These are phyloP conservation scores for Mycosarcoma maydis DNA, from an alignment of 1,284 basidiomycete species.

Conservation along the genomic window DNA sequence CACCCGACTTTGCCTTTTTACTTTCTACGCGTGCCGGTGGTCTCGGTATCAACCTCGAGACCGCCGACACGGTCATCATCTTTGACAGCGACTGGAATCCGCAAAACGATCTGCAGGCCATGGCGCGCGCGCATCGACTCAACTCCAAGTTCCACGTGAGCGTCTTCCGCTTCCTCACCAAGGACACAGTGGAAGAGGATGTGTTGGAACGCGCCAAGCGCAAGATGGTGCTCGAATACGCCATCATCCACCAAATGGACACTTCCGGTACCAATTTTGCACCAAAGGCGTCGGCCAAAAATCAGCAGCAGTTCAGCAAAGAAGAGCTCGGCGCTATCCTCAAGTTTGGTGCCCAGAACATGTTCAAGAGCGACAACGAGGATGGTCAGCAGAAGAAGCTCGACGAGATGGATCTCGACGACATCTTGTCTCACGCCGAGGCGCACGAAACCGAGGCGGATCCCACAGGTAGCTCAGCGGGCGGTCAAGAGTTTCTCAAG, in stretches of 20 bases:
- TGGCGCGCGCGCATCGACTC: slow-evolving; percentile 82
- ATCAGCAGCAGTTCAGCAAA: slow-evolving; percentile 82
- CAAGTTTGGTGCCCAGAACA: slow-evolving; percentile 98
- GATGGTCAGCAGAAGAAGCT: slow-evolving; percentile 91
- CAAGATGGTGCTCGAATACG: slow-evolving; percentile 99
- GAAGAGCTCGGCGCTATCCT: slow-evolving; percentile 98
- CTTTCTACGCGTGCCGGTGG: slow-evolving; percentile 65
- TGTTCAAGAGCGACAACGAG: slow-evolving; percentile 95
- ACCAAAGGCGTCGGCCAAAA: slow-evolving; percentile 71
- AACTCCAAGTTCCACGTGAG: slow-evolving; percentile 88
- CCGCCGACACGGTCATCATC: slow-evolving; percentile 97
- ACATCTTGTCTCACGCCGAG: slow-evolving; percentile 95
- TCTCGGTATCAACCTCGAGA: slow-evolving; percentile 72
- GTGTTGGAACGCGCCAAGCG: slow-evolving; percentile 96
- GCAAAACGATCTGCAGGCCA: slow-evolving; percentile 97
- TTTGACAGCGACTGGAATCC: slow-evolving; percentile 91
- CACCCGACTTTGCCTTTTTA: slow-evolving; percentile 73
- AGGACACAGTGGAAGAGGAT: slow-evolving; percentile 99
- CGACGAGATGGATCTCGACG: slow-evolving; percentile 98
- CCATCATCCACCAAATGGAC: slow-evolving; percentile 99
- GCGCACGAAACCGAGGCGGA: slow-evolving; percentile 90
- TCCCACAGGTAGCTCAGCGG: slow-evolving; percentile 79
- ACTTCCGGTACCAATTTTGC: slow-evolving; percentile 94
- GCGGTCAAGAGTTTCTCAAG: slow-evolving; percentile 94
- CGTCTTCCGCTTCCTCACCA: slow-evolving; percentile 95